A percentile compares a stretch with the other conserved stretches of the same genome.
Conservation (phyloP, 768 basidiomycete species). For the Russula foetens region DNA sequence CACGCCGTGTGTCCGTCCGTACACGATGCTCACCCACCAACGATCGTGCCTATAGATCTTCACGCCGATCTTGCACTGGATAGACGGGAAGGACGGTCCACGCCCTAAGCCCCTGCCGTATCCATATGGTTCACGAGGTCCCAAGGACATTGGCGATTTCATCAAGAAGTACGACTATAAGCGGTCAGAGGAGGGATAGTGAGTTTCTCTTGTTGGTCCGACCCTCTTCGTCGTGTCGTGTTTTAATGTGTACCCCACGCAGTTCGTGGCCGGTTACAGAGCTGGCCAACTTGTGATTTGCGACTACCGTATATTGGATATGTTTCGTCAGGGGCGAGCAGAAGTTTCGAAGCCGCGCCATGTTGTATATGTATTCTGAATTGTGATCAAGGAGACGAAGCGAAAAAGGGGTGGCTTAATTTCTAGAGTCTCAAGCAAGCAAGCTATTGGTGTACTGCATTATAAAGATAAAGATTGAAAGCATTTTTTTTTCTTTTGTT, state of each 20-base stretch:
- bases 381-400: background rate
- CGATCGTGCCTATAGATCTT: constrained; percentile 53
- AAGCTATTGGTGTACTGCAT: background rate
- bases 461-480: background rate
- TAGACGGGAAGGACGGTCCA: constrained; percentile 66
- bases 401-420: background rate
- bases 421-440: background rate
- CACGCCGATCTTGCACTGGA: constrained; percentile 93
- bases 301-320: background rate
- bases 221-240: background rate
- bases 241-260: background rate
- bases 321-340: constrained; percentile 1
- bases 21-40: background rate
- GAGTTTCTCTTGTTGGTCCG: constrained; percentile 24
- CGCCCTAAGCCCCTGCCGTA: constrained; percentile 70
- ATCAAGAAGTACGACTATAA: constrained; percentile 70
- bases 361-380: constrained; percentile 10
- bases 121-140: constrained; percentile 94
- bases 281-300: constrained; percentile 46
- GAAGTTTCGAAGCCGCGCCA: background rate
- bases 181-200: constrained; percentile 66
- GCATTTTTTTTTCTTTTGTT: background rate
- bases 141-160: constrained; percentile 72
- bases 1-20: too few species aligned
- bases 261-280: constrained; percentile 74